Evolutionary conservation across 1,139 yeast genomes (phyloP).

Genomic region (Eremothecium gossypii): DNA sequence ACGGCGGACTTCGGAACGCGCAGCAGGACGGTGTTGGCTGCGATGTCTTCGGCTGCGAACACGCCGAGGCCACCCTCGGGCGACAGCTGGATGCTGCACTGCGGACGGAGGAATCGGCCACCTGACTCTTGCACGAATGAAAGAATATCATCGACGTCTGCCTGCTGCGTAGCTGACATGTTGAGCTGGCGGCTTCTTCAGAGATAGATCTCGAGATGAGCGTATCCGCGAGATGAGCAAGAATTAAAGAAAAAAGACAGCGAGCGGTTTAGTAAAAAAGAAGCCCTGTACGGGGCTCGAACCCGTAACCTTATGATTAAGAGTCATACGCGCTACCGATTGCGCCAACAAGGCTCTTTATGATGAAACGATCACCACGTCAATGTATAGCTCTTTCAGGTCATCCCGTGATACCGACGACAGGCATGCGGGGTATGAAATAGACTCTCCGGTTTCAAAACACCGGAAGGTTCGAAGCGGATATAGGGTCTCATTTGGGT

Average conservation of each 20-base stretch:
- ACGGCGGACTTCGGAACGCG: conserved; percentile 40
- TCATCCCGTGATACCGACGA: too few species aligned
- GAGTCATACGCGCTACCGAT: conserved; percentile 41
- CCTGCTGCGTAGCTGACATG: conserved; percentile 26
- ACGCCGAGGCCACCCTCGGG: conserved; percentile 67
- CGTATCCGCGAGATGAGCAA: too few species aligned
- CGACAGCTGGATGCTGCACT: conserved; percentile 41
- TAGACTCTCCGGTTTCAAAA: too few species aligned
- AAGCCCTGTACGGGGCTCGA: conserved; percentile 40
- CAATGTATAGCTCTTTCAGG: too few species aligned
- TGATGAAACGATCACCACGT: too few species aligned
- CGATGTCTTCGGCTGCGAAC: conserved; percentile 41
- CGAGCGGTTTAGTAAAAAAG: conserved; percentile 14
- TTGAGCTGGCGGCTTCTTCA: not conserved
- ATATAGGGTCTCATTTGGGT: too few species aligned
- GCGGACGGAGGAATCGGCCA: conserved; percentile 38
- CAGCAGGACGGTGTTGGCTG: conserved; percentile 31
- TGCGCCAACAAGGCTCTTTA: conserved; percentile 37
- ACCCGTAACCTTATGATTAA: conserved; percentile 39
- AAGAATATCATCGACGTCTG: conserved; percentile 26
- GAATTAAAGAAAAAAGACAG: too few species aligned
- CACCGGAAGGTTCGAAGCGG: too few species aligned
- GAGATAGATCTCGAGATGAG: too few species aligned
- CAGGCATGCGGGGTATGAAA: too few species aligned
- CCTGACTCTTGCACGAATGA: conserved; percentile 44